phyloP scores from a whole-genome alignment of 352 stramenopile genomes.

The Ophiocytium majus region DNA sequence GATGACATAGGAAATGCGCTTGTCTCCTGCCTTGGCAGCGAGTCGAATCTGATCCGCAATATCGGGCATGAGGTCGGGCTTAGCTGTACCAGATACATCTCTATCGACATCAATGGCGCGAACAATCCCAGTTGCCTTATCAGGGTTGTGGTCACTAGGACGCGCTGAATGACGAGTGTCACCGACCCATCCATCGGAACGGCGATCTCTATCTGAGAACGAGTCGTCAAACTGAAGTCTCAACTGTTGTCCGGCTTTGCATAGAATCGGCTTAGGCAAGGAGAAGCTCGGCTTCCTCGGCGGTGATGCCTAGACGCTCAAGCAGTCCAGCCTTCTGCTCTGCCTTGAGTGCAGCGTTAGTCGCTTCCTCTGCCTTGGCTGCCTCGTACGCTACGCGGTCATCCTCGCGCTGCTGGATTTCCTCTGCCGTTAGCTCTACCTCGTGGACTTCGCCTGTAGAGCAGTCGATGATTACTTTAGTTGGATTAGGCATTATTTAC shows the following conservation, averaged over 20 bases:
- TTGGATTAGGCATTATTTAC: slow-evolving; percentile 17
- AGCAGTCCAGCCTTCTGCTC: not conserved
- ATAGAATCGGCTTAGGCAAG: too few species aligned
- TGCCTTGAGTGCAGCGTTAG: not conserved
- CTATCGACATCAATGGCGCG: not conserved
- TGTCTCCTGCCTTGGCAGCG: not conserved
- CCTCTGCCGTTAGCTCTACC: not conserved
- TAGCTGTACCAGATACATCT: not conserved
- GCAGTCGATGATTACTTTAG: not conserved
- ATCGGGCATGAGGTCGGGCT: slow-evolving; percentile 12
- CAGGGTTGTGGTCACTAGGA: not conserved
- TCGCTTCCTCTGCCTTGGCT: too few species aligned
- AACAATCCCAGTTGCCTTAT: not conserved
- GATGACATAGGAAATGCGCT: not conserved
- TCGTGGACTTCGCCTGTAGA: not conserved
- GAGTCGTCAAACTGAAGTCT: not conserved
- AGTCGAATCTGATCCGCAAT: not conserved
- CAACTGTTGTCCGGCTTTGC: too few species aligned
- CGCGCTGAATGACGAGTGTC: not conserved
- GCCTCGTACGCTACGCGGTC: too few species aligned
- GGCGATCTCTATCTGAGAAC: not conserved
- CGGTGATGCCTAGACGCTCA: slow-evolving; percentile 1
- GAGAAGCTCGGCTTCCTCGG: not conserved
- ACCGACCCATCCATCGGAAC: not conserved
- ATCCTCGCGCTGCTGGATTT: not conserved